Evolutionary conservation across 2,329 filamentous ascomycete genomes (phyloP), one percentile per base, ranked within the genome.

Genomic region (Alternaria triticina): DNA sequence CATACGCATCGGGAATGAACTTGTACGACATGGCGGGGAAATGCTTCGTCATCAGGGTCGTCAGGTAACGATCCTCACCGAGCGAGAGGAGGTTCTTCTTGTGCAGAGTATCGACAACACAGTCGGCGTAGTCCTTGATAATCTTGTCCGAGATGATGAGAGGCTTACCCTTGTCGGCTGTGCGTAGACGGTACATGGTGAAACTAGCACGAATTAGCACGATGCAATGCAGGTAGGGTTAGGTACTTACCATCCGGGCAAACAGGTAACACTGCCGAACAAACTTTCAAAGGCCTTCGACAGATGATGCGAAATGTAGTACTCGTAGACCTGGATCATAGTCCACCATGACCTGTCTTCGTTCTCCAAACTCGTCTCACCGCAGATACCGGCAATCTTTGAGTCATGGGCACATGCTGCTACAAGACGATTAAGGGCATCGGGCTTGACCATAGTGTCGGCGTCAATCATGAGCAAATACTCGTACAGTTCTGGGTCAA

Each of bases 271-370:
- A 80, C 93, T 97, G 77, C 94, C 96, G 77, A 99, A 99, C 64
- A 99, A 88, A 64, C 94, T 97, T 80, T 99, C 96, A 77, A 99
- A 99, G 66, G 96, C 93, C 84, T 99, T 99, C 57, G 96, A 86
- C 79, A 99, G 84, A 82, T 99, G 92, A 86, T 99, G 96, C 28
- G 96, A 98, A 77, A 99, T 99, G 81, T 94, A 99, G 85, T 99
- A 99, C 81, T 99, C 96, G 83, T 99, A 99, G 69, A 99, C 96
- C 80, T 99, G 96, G 75, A 99, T 99, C 96, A 99, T 99, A 12
- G 96, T 99, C 93, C 93, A 97, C 94, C 94, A 98, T 74, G 90
- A 94, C 70, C 90, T 88, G 74, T 97, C 93, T 79, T 97, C 95
- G 75, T 99, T 99, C 79, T 97, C 92, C 74, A 99, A 85, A 80